Conservation (phyloP, 345 rosid species). For the Pugionium dolabratum region DNA sequence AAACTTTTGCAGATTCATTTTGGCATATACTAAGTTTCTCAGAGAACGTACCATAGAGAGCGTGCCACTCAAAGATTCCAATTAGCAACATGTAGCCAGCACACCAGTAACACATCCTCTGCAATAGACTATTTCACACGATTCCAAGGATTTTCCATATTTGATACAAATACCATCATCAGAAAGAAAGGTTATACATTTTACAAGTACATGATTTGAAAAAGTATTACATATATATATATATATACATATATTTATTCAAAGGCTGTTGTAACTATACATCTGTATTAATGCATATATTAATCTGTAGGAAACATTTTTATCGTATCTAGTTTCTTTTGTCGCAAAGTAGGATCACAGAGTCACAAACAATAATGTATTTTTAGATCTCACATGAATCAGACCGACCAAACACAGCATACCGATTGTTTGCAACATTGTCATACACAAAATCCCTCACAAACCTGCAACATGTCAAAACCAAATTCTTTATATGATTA, state of each 20-base stretch:
- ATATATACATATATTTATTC: slow-evolving; percentile 16
- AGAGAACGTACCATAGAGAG: slow-evolving; percentile 31
- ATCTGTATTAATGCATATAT: slow-evolving; percentile 34
- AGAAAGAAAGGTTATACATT: slow-evolving; percentile 20
- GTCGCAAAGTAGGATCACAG: slow-evolving; percentile 21
- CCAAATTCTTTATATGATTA: not conserved
- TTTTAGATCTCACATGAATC: slow-evolving; percentile 76
- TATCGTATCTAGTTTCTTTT: slow-evolving; percentile 9
- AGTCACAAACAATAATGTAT: slow-evolving; percentile 14
- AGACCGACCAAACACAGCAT: slow-evolving; percentile 71
- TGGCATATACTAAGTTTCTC: slow-evolving; percentile 54
- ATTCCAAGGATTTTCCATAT: slow-evolving; percentile 22
- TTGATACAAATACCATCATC: slow-evolving; percentile 27
- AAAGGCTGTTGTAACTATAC: slow-evolving; percentile 39
- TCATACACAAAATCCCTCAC: slow-evolving; percentile 69
- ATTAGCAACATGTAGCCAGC: slow-evolving; percentile 35
- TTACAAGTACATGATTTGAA: not conserved
- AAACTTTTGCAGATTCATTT: slow-evolving; percentile 48
- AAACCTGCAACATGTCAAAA: slow-evolving; percentile 50
- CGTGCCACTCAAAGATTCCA: slow-evolving; percentile 31
- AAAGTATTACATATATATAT: too few relatives aligned
- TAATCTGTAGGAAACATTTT: slow-evolving; percentile 36
- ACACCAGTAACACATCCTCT: slow-evolving; percentile 19
- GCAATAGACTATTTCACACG: slow-evolving; percentile 15
- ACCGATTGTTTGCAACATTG: slow-evolving; percentile 77